These are phyloP conservation scores for bread wheat (Triticum aestivum) DNA, from an alignment of 176 grass and related monocot genomes.

Conservation along the genomic window DNA sequence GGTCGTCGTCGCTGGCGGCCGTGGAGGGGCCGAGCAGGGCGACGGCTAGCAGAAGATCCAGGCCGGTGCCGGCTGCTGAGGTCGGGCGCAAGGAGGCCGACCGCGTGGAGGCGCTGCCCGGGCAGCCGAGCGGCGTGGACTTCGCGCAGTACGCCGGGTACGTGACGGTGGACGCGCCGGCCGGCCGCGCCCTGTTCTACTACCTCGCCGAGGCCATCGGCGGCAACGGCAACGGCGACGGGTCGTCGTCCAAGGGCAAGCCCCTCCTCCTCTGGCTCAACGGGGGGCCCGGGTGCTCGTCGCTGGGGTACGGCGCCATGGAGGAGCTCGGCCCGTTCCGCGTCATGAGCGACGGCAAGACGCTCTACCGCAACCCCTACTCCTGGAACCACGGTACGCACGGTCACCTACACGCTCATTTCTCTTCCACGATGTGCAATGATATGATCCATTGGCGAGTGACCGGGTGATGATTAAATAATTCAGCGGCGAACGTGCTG, in stretches of 20 bases:
- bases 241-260: not conserved
- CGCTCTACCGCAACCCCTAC: constrained; percentile 69
- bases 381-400: constrained; percentile 69
- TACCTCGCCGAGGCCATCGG: constrained; percentile 68
- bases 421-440: too few species aligned
- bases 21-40: not conserved
- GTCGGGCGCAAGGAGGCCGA: constrained; percentile 53
- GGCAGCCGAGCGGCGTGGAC: constrained; percentile 58
- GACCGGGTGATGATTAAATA: not conserved
- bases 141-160: constrained; percentile 88
- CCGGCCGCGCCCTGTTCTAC: constrained; percentile 83
- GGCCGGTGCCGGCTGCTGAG: not conserved
- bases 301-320: constrained; percentile 83
- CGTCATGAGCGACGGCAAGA: constrained; percentile 71
- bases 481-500: constrained; percentile 65
- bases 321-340: constrained; percentile 87
- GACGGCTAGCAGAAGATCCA: not conserved
- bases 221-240: not conserved
- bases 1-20: constrained; percentile 2
- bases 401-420: not conserved
- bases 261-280: constrained; percentile 88
- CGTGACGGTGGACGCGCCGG: constrained; percentile 62
- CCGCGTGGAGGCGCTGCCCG: constrained; percentile 57
- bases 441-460: too few species aligned
- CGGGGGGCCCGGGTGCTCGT: constrained; percentile 85